phyloP scores from a whole-genome alignment of 202 grass and related monocot genomes.

The Schoenoplectus tabernaemontani region DNA sequence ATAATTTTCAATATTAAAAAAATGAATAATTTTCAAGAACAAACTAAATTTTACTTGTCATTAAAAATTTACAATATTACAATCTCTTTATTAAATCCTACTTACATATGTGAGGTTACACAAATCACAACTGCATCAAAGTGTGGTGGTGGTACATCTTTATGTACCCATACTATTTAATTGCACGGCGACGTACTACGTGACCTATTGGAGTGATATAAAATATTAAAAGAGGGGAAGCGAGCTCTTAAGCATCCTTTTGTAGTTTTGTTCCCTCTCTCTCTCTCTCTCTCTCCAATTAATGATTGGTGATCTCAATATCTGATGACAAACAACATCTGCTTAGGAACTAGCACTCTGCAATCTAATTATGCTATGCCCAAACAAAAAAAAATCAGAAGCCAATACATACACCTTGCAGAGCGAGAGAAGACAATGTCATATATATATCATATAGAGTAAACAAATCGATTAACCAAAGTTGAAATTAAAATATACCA shows the following conservation, averaged over 20 bases:
- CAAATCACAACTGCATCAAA: not conserved
- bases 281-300: conserved; percentile 26
- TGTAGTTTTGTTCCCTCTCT: conserved; percentile 19
- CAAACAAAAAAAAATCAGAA: no score
- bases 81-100: not conserved
- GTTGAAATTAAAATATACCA: no score
- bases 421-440: no score
- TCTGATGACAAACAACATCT: conserved; percentile 46
- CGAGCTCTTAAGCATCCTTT: conserved; percentile 46
- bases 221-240: conserved; percentile 29
- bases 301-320: conserved; percentile 62
- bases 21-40: no score
- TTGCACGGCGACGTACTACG: not conserved
- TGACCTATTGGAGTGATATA: not conserved
- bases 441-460: no score
- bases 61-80: no score
- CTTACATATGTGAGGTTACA: not conserved
- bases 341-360: conserved; percentile 44
- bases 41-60: no score
- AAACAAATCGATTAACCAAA: no score
- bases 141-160: not conserved
- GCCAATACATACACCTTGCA: no score
- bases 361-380: conserved; percentile 21
- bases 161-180: not conserved
- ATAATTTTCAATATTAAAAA: not conserved